Percentiles rank a stretch among this genome's conserved stretches.
These are phyloP conservation scores for Condylostoma magnum DNA, from an alignment of 169 alveolate species.

Conservation along the genomic window DNA sequence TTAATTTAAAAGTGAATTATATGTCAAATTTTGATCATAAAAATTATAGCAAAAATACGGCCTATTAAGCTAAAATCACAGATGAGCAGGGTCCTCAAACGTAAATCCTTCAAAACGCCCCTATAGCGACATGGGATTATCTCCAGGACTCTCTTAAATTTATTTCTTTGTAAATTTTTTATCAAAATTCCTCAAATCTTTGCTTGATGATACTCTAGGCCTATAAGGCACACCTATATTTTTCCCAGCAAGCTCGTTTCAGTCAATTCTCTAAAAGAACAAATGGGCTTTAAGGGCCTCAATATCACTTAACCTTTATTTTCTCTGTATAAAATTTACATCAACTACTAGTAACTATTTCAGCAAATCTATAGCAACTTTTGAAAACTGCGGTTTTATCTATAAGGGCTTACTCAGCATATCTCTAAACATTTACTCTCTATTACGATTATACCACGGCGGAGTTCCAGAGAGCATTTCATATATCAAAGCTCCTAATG, in stretches of 20 bases:
- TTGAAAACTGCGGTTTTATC: slow-evolving; percentile 36
- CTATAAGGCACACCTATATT: slow-evolving; percentile 1
- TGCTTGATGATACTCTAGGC: neutral
- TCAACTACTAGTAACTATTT: slow-evolving; percentile 33
- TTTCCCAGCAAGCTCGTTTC: slow-evolving; percentile 10
- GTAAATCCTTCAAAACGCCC: neutral
- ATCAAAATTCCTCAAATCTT: slow-evolving; percentile 23
- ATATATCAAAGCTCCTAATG: slow-evolving; percentile 64
- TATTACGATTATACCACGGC: slow-evolving; percentile 51
- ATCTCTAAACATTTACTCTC: slow-evolving; percentile 35
- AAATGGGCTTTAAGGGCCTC: slow-evolving; percentile 48
- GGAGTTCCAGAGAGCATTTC: slow-evolving; percentile 61
- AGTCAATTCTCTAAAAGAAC: slow-evolving; percentile 28
- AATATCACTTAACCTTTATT: slow-evolving; percentile 14
- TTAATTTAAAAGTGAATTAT: neutral
- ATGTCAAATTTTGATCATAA: neutral
- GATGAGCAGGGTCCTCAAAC: neutral
- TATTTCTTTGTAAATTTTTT: neutral
- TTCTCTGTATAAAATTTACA: slow-evolving; percentile 34
- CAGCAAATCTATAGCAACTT: slow-evolving; percentile 25
- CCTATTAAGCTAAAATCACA: neutral
- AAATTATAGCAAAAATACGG: neutral
- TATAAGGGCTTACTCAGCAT: slow-evolving; percentile 41
- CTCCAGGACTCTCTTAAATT: neutral
- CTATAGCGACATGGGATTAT: neutral